Evolutionary conservation across 2,329 filamentous ascomycete species (phyloP).

Genomic region (Aspergillus intermedius): DNA sequence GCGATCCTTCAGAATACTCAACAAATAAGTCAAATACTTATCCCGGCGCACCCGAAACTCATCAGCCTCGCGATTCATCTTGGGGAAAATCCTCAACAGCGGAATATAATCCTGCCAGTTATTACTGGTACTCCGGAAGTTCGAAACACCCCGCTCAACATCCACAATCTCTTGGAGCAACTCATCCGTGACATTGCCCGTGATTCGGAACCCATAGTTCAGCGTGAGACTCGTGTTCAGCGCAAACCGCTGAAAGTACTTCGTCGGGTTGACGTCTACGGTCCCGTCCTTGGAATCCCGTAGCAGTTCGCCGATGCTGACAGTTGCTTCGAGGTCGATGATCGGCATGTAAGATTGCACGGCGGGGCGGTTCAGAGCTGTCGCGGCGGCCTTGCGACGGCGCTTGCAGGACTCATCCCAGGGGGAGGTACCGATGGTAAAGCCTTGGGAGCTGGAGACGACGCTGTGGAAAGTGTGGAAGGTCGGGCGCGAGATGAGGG

Average conservation of each 20-base stretch:
- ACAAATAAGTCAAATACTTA: slow-evolving; percentile 55
- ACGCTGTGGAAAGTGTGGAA: slow-evolving; percentile 78
- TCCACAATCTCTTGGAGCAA: slow-evolving; percentile 67
- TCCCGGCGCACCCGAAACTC: slow-evolving; percentile 64
- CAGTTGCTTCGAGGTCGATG: slow-evolving; percentile 67
- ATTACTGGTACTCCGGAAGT: slow-evolving; percentile 71
- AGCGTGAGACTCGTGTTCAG: slow-evolving; percentile 71
- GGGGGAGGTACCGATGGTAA: slow-evolving; percentile 76
- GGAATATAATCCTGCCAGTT: slow-evolving; percentile 86
- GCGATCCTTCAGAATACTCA: slow-evolving; percentile 54
- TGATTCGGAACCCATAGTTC: slow-evolving; percentile 72
- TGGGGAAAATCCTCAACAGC: slow-evolving; percentile 58
- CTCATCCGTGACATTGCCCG: slow-evolving; percentile 60
- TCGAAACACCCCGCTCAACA: slow-evolving; percentile 69
- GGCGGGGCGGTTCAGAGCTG: slow-evolving; percentile 68
- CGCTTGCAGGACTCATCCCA: slow-evolving; percentile 78
- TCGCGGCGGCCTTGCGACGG: slow-evolving; percentile 70
- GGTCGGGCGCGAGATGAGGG: slow-evolving; percentile 68
- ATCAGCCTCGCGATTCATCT: slow-evolving; percentile 55
- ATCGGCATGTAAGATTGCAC: slow-evolving; percentile 76
- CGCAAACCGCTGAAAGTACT: slow-evolving; percentile 69
- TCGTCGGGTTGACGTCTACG: slow-evolving; percentile 61
- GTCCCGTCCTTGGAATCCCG: slow-evolving; percentile 57
- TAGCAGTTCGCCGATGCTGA: slow-evolving; percentile 66
- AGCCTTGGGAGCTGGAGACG: slow-evolving; percentile 68